A percentile compares a stretch with the other conserved stretches of the same genome.
phyloP scores from a whole-genome alignment of 2,329 filamentous ascomycete genomes.

The Sporothrix mexicana region DNA sequence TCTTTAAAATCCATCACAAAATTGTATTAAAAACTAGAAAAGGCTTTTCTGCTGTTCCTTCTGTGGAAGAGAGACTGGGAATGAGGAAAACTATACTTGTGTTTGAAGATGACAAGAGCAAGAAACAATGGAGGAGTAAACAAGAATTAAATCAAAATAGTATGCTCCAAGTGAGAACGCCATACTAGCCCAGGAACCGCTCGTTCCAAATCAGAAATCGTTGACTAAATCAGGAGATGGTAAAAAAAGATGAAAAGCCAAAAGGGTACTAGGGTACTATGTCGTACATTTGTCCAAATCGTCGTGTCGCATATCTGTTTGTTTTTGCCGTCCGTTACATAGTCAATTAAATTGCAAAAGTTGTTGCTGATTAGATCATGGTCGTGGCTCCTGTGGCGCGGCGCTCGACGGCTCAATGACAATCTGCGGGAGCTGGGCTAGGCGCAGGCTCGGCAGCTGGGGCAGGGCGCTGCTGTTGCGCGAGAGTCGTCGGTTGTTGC shows the following conservation, averaged over 20 bases:
- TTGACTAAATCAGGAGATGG: neutral
- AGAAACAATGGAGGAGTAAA: neutral
- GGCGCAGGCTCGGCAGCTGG: slow-evolving; percentile 59
- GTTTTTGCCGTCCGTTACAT: neutral
- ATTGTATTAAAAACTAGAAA: slow-evolving; percentile 2
- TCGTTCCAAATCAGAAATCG: slow-evolving; percentile 16
- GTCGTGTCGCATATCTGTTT: slow-evolving; percentile 15
- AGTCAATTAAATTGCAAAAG: neutral
- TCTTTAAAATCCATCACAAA: neutral
- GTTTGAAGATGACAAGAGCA: neutral
- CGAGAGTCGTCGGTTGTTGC: slow-evolving; percentile 37
- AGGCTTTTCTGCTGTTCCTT: slow-evolving; percentile 1
- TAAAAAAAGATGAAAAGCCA: neutral
- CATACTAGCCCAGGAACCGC: slow-evolving; percentile 24
- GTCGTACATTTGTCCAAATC: slow-evolving; percentile 14
- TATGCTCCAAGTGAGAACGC: slow-evolving; percentile 17
- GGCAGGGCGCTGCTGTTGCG: slow-evolving; percentile 50
- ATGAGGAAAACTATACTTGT: neutral
- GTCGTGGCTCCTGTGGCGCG: slow-evolving; percentile 40
- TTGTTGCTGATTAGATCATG: neutral
- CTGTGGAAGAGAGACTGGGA: neutral
- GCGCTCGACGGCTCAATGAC: slow-evolving; percentile 62
- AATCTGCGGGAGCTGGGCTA: slow-evolving; percentile 60
- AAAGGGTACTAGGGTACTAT: neutral
- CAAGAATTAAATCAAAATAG: neutral